Evolutionary conservation across 768 basidiomycete species (phyloP), one percentile per base, ranked within the genome.

Genomic region (Tubosaeta sp.): DNA sequence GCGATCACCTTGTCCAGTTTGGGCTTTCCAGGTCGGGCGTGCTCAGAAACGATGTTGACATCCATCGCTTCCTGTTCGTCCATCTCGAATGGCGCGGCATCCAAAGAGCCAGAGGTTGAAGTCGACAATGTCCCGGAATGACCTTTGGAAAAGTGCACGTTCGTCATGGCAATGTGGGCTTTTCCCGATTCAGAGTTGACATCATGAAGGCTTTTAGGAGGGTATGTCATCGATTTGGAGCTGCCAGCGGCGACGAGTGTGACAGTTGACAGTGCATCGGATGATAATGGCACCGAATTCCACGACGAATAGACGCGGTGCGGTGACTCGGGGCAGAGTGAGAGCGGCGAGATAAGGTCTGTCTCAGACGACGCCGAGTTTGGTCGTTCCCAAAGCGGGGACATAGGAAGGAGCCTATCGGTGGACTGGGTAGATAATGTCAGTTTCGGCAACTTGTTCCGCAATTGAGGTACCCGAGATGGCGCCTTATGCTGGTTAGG

Each of bases 21-120:
- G 25, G 88, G 89, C 61, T 81, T 79, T 3, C 89, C 89, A 4
- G 78, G 77, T 42, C 82, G 71, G 27, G 82, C 83, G 51, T 79
- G 72, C 68, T 89, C 87, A 7, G 83, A 72, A 43, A 89, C 73
- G 22, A 77, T 59, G 17, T 72, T 72, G 53, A 88, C 72, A 55
- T 88, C 86, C 6, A 70, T 67, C 59, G 81, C 72, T 63, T 91
- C 88, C 48, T 71, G 66, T 26, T 76, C 74, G 51, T 82, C 79
- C 51, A 88, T 67, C 51, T 78, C 75, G 16, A 85, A 70, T 52
- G 65, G 56, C 4, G 43, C n/a, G 5, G 49, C 12, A 19, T 59
- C 49, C 14, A 34, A 39, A 12, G 6, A 1, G 9, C 35, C 35
- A 34, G 11, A 14, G 11, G 46, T 8, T 22, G 16, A 19, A 4